Base-by-base conservation (phyloP, 2,329 filamentous ascomycete species). In the Aphanocladium album region DNA sequence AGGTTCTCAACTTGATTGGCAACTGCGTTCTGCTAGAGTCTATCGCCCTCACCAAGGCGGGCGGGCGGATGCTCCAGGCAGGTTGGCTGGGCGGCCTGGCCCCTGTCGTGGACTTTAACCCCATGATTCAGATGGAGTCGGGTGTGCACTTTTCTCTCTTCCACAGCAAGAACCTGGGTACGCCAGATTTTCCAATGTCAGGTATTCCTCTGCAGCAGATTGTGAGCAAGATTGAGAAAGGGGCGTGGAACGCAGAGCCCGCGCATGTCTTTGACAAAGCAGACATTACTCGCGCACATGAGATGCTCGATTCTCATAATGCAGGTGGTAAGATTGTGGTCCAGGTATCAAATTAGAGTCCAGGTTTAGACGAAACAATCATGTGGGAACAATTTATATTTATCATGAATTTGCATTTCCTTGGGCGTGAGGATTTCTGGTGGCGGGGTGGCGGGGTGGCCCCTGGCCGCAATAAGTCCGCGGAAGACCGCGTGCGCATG, bases 81-180 rank as follows among this genome's bases (percentile, higher is more conserved):
- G 72, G 77, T 6, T 75, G 72, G 68, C 62, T 78, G 1, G 76
- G 76, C n/a, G 76, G 75, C 0, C 59, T 78, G 23, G 73, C 64
- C 2, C 75, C 76, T 0, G 66, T 78, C 11, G 53, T 62, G 8
- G 73, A 75, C 53, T 74, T 79, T 66, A 78, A 78, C 62, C 77
- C 76, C 2, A 70, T 79, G 63, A 49, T 77, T 7, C 70, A 79
- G 66, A 79, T 79, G 76, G 70, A 71, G 17, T 69, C 71, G 23
- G 77, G 76, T 0, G 75, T 79, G n/a, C 76, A 79, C 61, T 77
- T 79, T 60, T 78, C 72, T 61, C 69, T 79, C 33, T 79, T 78
- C 64, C 70, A 73, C 6, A 78, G 75, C 61, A 73, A 72, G 55
- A 72, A 73, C 3, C 66, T 78, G 39, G 75, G 71, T 5, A 69